Evolutionary conservation across 352 stramenopile species (phyloP).

Genomic region (Pythium rhizo-oryzae): DNA sequence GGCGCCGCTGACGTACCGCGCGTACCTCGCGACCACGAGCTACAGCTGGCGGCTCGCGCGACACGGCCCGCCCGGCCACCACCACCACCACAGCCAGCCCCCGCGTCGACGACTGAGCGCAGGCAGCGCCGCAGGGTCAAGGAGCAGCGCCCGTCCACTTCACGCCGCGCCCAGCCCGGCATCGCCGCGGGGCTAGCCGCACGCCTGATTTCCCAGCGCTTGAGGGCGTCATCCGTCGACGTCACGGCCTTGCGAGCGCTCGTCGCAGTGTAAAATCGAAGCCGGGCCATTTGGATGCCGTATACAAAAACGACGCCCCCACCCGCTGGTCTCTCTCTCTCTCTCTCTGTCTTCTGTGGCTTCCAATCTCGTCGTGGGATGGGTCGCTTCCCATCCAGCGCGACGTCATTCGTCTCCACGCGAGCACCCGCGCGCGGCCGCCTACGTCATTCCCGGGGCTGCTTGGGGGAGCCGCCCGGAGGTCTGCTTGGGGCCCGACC

Average conservation of each 20-base stretch:
- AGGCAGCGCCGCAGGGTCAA: neutral
- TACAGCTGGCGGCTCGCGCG: conserved; percentile 43
- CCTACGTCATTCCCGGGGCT: conserved; percentile 25
- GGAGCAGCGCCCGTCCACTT: neutral
- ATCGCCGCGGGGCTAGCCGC: too few relatives aligned
- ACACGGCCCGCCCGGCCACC: neutral
- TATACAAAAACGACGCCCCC: too few relatives aligned
- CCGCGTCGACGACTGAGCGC: neutral
- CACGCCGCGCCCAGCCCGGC: too few relatives aligned
- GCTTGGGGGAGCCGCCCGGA: conserved; percentile 4
- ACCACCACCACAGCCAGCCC: neutral
- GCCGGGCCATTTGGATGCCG: neutral
- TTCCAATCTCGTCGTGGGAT: too few relatives aligned
- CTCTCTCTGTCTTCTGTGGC: neutral
- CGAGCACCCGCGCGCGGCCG: too few relatives aligned
- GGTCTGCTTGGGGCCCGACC: conserved; percentile 25
- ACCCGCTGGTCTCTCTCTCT: too few relatives aligned
- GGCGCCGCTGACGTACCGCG: conserved; percentile 37
- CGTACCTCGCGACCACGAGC: conserved; percentile 60
- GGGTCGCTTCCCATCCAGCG: neutral
- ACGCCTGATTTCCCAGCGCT: too few relatives aligned
- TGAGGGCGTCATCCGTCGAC: conserved; percentile 1
- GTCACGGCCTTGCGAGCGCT: conserved; percentile 1
- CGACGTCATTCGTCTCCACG: conserved; percentile 3
- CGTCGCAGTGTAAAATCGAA: conserved; percentile 13